phyloP scores from a whole-genome alignment of 148 eudicot genomes.

The Persicaria maculosa region DNA sequence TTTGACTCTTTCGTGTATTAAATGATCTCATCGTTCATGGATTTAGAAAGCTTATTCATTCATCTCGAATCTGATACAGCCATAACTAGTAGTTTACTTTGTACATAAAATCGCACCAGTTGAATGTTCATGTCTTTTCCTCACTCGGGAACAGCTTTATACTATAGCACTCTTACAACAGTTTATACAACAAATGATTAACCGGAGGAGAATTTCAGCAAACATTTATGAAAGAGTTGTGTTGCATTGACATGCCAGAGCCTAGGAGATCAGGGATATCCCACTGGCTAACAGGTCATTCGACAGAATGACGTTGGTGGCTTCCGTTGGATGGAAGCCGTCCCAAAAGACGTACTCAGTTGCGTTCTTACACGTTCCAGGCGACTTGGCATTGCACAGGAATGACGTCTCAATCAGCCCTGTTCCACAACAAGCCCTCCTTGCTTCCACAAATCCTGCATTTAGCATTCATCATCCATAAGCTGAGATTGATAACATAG shows the following conservation, averaged over 20 bases:
- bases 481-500: not conserved
- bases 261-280: conserved; percentile 35
- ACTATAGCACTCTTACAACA: not conserved
- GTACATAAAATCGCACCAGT: not conserved
- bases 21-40: not conserved
- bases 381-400: conserved; percentile 60
- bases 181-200: not conserved
- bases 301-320: conserved; percentile 58
- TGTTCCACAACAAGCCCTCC: conserved; percentile 80
- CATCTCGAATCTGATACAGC: not conserved
- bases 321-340: conserved; percentile 81
- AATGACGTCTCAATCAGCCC: conserved; percentile 72
- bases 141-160: not conserved
- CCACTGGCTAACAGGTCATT: conserved; percentile 55
- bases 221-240: not conserved
- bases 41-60: not conserved
- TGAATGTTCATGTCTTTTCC: not conserved
- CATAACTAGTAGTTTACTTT: not conserved
- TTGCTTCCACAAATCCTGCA: conserved; percentile 68
- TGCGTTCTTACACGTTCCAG: conserved; percentile 72
- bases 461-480: not conserved
- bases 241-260: not conserved
- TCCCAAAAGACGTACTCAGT: conserved; percentile 74
- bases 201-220: not conserved
- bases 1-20: not conserved